A percentile compares a stretch with the other conserved stretches of the same genome.
Conservation (phyloP, 2,329 filamentous ascomycete species). For the Phoma sp. region DNA sequence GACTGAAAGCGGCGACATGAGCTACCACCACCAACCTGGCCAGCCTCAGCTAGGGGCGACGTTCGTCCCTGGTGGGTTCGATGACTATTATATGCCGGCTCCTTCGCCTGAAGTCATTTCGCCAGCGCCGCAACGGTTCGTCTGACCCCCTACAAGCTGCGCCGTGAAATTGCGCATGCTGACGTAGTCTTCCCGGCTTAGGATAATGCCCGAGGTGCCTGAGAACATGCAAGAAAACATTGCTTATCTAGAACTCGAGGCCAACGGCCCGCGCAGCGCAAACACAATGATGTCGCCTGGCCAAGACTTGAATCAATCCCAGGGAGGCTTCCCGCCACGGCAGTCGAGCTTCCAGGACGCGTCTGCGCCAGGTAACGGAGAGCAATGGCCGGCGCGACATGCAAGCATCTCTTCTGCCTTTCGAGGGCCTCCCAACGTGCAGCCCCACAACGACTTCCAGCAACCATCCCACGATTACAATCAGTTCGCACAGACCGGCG, state of each 20-base stretch:
- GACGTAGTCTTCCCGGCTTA: conserved; percentile 51
- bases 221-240: conserved; percentile 96
- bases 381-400: conserved; percentile 42
- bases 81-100: conserved; percentile 70
- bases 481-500: conserved; percentile 50
- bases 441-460: conserved; percentile 34
- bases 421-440: conserved; percentile 46
- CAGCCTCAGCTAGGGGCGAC: conserved; percentile 59
- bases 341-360: conserved; percentile 40
- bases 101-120: conserved; percentile 68
- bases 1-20: conserved; percentile 35
- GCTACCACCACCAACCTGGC: conserved; percentile 48
- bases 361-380: conserved; percentile 22
- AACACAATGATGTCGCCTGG: conserved; percentile 39
- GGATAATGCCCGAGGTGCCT: conserved; percentile 93
- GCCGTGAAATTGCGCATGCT: conserved; percentile 37
- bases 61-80: conserved; percentile 70
- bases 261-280: conserved; percentile 55
- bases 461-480: conserved; percentile 48
- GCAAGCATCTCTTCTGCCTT: conserved; percentile 47
- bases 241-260: conserved; percentile 86
- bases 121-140: conserved; percentile 73
- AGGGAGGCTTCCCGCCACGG: conserved; percentile 39
- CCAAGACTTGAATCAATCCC: conserved; percentile 36
- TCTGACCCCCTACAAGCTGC: conserved; percentile 29